Evolutionary conservation across 371 early-diverging fungal species (phyloP), one percentile per base, ranked within the genome.

Genomic region (Circinella umbellata): DNA sequence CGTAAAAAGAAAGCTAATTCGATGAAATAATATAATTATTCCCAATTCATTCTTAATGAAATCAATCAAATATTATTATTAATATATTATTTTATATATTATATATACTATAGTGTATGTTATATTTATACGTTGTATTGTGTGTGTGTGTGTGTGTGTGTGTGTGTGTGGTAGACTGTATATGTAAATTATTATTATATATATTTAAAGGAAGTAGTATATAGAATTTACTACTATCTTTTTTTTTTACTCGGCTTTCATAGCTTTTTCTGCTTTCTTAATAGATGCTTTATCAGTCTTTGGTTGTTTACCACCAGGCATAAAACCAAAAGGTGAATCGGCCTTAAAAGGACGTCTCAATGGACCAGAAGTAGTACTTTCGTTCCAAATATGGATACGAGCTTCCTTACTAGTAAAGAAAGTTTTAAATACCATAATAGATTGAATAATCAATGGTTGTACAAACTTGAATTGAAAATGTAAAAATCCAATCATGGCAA

Each of bases 401-500:
- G 93, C 89, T 46, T 92, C 79, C 76, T 88, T 92, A 74, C 83
- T 79, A 36, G 63, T 68, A 34, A 68, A 79, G 57, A 66, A 74
- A 13, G 67, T 70, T 54, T 74, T 76, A 70, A 66, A 72, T 7
- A 62, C 72, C 39, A 72, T 18, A 48, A 60, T 68, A 37, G 62
- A 73, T 68, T 57, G 78, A 69, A 76, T 71, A 53, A 66, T 73
- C 80, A 68, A 74, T 6, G 97, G 97, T 69, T 95, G 94, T 64
- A 93, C 84, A 73, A 93, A 95, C 27, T 93, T 92, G 75, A 89
- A 95, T 76, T 94, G 89, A 76, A 91, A 87, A 80, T 96, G 93
- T 77, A 96, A 83, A 61, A 92, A 87, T 14, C 81, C 77, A 69
- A 95, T 86, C 57, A 95, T 79, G 17, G 78, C 87, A 53, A 91